phyloP scores from a whole-genome alignment of 2,329 filamentous ascomycete species.

The Chaetomium sp. region DNA sequence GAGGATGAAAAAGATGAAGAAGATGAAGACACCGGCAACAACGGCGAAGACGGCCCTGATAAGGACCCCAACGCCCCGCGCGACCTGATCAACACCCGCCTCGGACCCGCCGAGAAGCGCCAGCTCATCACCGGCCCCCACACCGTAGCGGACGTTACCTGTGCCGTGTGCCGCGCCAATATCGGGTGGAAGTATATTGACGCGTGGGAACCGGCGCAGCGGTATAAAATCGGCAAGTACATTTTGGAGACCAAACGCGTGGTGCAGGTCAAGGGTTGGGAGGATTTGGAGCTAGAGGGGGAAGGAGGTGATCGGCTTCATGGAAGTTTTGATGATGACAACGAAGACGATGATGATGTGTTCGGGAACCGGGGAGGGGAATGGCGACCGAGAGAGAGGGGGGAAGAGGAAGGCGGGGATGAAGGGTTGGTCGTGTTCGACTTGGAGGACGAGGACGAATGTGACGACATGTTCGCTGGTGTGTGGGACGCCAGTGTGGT shows the following conservation, averaged over 20 bases:
- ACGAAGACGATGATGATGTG: not conserved
- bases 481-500: conserved; percentile 52
- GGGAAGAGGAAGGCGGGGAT: conserved; percentile 9
- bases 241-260: conserved; percentile 58
- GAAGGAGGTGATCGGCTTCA: too few relatives aligned
- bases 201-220: conserved; percentile 51
- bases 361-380: conserved; percentile 11
- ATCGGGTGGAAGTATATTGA: conserved; percentile 65
- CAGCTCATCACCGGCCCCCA: conserved; percentile 58
- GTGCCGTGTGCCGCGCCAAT: conserved; percentile 47
- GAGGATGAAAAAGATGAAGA: not conserved
- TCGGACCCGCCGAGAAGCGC: conserved; percentile 49
- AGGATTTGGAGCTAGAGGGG: conserved; percentile 30
- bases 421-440: conserved; percentile 45
- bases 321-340: not conserved
- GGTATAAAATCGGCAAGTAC: conserved; percentile 64
- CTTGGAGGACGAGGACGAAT: conserved; percentile 60
- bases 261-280: conserved; percentile 48
- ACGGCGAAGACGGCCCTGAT: not conserved
- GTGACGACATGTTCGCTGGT: conserved; percentile 58
- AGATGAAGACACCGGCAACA: not conserved
- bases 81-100: conserved; percentile 46
- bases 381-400: conserved; percentile 11
- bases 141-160: conserved; percentile 57
- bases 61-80: not conserved